Conservation (phyloP, 106 monocot species). For the Acanthochlamys bracteata region DNA sequence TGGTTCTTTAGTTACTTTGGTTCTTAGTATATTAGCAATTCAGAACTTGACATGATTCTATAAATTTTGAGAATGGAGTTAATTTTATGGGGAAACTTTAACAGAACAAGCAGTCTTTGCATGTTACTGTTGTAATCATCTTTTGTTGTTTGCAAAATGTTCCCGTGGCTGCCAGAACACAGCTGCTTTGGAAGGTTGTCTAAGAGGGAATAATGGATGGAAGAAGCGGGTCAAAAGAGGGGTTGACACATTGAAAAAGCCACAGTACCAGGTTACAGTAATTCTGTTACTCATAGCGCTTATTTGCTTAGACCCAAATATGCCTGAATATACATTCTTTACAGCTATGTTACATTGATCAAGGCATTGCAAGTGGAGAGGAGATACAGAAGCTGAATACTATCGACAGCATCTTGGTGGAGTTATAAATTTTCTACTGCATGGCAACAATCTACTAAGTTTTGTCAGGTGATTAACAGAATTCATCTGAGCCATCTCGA, state of each 20-base stretch:
- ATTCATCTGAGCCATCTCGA: background rate
- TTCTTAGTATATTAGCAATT: too few relatives aligned
- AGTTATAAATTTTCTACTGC: conserved; percentile 16
- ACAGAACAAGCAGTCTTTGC: background rate
- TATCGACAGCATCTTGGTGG: conserved; percentile 46
- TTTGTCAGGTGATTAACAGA: background rate
- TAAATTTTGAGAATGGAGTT: too few relatives aligned
- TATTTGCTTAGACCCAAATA: background rate
- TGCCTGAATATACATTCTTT: background rate
- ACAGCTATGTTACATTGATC: conserved; percentile 71
- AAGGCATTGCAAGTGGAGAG: conserved; percentile 34
- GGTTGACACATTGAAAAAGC: conserved; percentile 66
- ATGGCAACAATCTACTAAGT: background rate
- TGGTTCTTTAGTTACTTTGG: too few relatives aligned
- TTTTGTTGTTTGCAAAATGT: background rate
- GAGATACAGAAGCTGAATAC: conserved; percentile 61
- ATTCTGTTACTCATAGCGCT: background rate
- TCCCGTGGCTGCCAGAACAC: conserved; percentile 46
- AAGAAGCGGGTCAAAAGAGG: conserved; percentile 84
- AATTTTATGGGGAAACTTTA: background rate
- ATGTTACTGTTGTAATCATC: background rate
- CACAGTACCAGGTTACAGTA: conserved; percentile 78
- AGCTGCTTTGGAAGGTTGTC: conserved; percentile 57
- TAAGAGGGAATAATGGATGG: conserved; percentile 65
- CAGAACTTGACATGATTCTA: too few relatives aligned